Percentiles rank a stretch among this genome's conserved stretches.
Evolutionary conservation across 129 eudicot genomes (phyloP).

Genomic region (Calendula officinalis): DNA sequence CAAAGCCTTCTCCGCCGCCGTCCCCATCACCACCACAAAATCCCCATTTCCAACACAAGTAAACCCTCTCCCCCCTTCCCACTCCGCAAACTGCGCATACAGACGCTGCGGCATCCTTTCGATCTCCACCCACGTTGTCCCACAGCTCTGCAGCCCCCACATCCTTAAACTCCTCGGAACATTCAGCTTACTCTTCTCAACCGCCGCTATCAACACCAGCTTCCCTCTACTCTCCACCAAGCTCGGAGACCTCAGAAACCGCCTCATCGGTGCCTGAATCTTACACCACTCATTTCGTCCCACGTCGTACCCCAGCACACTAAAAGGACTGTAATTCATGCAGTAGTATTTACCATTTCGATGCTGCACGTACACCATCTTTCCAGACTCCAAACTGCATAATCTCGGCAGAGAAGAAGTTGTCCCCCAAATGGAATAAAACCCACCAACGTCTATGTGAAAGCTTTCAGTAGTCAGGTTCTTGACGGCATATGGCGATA

Average conservation of each 20-base stretch:
- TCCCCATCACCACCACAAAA: slow-evolving; percentile 54
- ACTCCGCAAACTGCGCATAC: slow-evolving; percentile 62
- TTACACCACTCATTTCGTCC: slow-evolving; percentile 54
- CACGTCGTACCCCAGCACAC: slow-evolving; percentile 63
- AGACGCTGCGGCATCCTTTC: slow-evolving; percentile 95
- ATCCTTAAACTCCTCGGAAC: slow-evolving; percentile 73
- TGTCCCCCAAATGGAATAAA: slow-evolving; percentile 87
- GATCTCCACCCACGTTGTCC: slow-evolving; percentile 69
- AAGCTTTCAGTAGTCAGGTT: slow-evolving; percentile 84
- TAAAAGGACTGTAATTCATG: slow-evolving; percentile 92
- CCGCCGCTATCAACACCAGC: slow-evolving; percentile 68
- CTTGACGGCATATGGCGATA: slow-evolving; percentile 94
- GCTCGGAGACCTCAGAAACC: slow-evolving; percentile 78
- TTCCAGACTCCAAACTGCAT: slow-evolving; percentile 87
- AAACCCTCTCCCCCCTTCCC: slow-evolving; percentile 77
- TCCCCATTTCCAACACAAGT: slow-evolving; percentile 80
- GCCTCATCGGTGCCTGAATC: slow-evolving; percentile 87
- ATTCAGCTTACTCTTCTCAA: slow-evolving; percentile 88
- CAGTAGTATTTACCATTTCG: slow-evolving; percentile 55
- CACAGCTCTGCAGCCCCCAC: slow-evolving; percentile 66
- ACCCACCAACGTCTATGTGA: slow-evolving; percentile 71
- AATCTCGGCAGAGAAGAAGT: slow-evolving; percentile 78
- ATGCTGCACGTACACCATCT: slow-evolving; percentile 46
- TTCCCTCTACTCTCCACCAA: slow-evolving; percentile 60
- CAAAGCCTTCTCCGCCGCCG: slow-evolving; percentile 46